Evolutionary conservation across 169 alveolate genomes (phyloP).

Genomic region (Blepharisma undulans): DNA sequence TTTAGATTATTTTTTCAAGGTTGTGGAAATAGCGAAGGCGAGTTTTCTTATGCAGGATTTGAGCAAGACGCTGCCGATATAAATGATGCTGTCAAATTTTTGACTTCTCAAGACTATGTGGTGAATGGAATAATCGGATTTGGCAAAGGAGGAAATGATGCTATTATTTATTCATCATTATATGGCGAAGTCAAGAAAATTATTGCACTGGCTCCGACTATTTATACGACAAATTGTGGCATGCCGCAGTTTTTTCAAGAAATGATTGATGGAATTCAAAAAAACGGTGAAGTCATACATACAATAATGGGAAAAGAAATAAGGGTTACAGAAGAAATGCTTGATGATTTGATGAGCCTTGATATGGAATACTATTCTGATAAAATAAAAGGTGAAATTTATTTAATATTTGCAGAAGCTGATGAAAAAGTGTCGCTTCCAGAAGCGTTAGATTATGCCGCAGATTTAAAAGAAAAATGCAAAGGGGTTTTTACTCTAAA

Average conservation of each 20-base stretch:
- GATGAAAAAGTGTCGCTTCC: neutral
- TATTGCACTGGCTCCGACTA: neutral
- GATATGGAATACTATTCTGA: neutral
- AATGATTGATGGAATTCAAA: neutral
- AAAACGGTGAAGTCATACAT: neutral
- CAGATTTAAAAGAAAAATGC: neutral
- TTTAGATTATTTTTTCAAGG: neutral
- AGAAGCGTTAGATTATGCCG: neutral
- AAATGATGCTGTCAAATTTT: neutral
- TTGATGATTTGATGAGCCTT: neutral
- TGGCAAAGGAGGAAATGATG: neutral
- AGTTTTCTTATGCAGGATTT: neutral
- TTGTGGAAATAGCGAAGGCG: slow-evolving; percentile 24
- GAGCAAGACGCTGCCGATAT: neutral
- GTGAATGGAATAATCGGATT: neutral
- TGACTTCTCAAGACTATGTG: neutral
- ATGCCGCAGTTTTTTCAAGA: neutral
- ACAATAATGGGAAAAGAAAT: neutral
- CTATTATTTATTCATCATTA: neutral
- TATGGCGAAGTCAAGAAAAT: neutral
- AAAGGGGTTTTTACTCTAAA: neutral
- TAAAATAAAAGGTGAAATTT: neutral
- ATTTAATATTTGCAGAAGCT: neutral
- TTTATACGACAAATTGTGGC: neutral
- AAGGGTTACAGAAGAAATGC: neutral